phyloP scores from a whole-genome alignment of 768 basidiomycete genomes.

The Clitopilus hobsonii region DNA sequence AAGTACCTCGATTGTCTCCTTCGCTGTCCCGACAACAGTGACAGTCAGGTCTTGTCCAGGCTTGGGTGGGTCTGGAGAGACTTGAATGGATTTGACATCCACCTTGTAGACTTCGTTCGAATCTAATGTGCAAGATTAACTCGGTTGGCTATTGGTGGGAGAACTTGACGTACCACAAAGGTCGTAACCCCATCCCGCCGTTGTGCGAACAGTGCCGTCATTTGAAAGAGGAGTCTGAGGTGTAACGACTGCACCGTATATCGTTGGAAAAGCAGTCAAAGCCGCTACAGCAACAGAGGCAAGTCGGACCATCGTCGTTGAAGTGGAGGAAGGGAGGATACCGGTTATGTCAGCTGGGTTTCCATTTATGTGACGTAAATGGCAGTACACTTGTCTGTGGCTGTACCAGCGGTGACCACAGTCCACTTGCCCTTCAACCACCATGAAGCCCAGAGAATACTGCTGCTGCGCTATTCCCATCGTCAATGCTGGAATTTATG shows the following conservation, averaged over 20 bases:
- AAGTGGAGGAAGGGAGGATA: constrained; percentile 15
- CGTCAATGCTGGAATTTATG: constrained; percentile 87
- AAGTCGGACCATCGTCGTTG: constrained; percentile 9
- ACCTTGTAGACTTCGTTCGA: no score
- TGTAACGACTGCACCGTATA: constrained; percentile 13
- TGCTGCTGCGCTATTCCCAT: constrained; percentile 93
- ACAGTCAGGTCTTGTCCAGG: constrained; percentile 90
- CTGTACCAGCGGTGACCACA: background rate
- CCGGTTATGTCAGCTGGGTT: background rate
- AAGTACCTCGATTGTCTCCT: constrained; percentile 65
- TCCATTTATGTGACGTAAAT: background rate
- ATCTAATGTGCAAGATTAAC: no score
- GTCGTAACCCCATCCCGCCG: constrained; percentile 56
- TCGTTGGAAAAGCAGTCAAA: constrained; percentile 12
- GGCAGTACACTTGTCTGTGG: background rate
- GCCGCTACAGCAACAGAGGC: constrained; percentile 14
- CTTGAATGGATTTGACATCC: constrained; percentile 63
- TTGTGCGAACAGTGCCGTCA: constrained; percentile 23
- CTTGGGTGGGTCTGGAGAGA: constrained; percentile 85
- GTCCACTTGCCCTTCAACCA: constrained; percentile 15
- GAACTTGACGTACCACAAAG: constrained; percentile 64
- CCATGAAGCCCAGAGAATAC: constrained; percentile 78
- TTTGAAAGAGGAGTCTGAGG: constrained; percentile 19
- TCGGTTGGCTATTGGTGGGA: no score
- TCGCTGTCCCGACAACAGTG: constrained; percentile 59